Conservation (phyloP, 2,329 filamentous ascomycete species). For the Celoporthe dispersa region DNA sequence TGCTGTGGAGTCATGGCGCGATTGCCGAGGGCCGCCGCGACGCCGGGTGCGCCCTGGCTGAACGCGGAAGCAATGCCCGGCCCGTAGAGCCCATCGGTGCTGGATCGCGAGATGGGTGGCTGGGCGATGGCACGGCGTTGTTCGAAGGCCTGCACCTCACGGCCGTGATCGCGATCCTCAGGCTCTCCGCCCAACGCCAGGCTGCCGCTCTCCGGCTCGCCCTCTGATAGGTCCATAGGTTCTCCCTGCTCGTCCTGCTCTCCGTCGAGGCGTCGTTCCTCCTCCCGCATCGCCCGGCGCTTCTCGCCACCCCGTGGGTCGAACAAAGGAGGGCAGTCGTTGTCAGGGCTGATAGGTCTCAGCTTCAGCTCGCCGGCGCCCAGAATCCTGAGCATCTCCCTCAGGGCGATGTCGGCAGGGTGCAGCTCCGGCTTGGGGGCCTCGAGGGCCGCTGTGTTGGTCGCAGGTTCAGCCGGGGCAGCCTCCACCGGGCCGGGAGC, state of each 20-base stretch:
- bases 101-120: constrained; percentile 73
- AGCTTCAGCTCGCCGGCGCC: constrained; percentile 28
- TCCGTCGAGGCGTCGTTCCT: constrained; percentile 54
- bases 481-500: constrained; percentile 39
- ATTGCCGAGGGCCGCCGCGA: constrained; percentile 63
- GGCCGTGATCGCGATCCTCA: constrained; percentile 70
- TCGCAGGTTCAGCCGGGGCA: constrained; percentile 2
- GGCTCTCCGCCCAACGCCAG: constrained; percentile 91
- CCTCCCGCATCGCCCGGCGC: constrained; percentile 75
- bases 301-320: constrained; percentile 82
- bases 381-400: constrained; percentile 29
- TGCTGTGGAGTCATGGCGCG: constrained; percentile 83
- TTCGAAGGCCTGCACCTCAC: constrained; percentile 56
- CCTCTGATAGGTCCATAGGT: constrained; percentile 61
- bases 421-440: constrained; percentile 15
- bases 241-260: constrained; percentile 51
- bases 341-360: constrained; percentile 21
- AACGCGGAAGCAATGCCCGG: constrained; percentile 55
- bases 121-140: constrained; percentile 72
- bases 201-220: constrained; percentile 79
- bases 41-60: constrained; percentile 52
- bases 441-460: neutral
- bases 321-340: constrained; percentile 70
- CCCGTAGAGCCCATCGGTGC: constrained; percentile 58
- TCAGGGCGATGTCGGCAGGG: constrained; percentile 23